phyloP scores from a whole-genome alignment of 2,329 filamentous ascomycete genomes.

The Phoma sp. region DNA sequence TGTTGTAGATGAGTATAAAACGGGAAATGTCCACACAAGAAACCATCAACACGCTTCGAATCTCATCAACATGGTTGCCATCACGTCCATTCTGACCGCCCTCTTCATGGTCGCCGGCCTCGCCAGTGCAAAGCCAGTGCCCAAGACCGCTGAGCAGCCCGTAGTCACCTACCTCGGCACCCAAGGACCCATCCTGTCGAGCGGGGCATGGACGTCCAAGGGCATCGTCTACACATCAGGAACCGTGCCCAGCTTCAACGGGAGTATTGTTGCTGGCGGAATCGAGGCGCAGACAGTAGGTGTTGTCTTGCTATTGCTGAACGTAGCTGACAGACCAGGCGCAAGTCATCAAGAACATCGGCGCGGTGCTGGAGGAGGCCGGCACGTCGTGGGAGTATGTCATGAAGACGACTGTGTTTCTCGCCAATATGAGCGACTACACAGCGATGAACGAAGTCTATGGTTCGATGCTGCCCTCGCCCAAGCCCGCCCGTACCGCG shows the following conservation, averaged over 20 bases:
- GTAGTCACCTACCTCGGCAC: constrained; percentile 42
- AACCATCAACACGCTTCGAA: too few relatives aligned
- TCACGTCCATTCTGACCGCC: constrained; percentile 29
- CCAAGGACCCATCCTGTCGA: constrained; percentile 39
- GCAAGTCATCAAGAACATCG: constrained; percentile 45
- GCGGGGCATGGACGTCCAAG: constrained; percentile 39
- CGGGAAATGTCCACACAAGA: not conserved
- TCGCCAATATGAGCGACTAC: constrained; percentile 43
- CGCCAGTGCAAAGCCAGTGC: constrained; percentile 25
- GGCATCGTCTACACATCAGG: constrained; percentile 43
- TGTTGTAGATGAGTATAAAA: not conserved
- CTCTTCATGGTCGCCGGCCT: constrained; percentile 25
- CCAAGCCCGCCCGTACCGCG: constrained; percentile 41
- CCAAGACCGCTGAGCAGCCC: constrained; percentile 32
- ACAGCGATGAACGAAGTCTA: constrained; percentile 44
- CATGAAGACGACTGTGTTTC: constrained; percentile 43
- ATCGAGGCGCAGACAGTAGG: constrained; percentile 37
- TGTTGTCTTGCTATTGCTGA: not conserved
- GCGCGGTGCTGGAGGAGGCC: constrained; percentile 36
- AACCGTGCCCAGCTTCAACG: constrained; percentile 38
- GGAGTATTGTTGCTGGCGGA: constrained; percentile 32
- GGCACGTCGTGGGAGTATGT: constrained; percentile 44
- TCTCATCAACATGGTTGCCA: constrained; percentile 25
- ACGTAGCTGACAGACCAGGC: constrained; percentile 24
- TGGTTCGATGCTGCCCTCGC: constrained; percentile 36